phyloP scores from a whole-genome alignment of 352 stramenopile genomes.

The Globisporangium spinosum region DNA sequence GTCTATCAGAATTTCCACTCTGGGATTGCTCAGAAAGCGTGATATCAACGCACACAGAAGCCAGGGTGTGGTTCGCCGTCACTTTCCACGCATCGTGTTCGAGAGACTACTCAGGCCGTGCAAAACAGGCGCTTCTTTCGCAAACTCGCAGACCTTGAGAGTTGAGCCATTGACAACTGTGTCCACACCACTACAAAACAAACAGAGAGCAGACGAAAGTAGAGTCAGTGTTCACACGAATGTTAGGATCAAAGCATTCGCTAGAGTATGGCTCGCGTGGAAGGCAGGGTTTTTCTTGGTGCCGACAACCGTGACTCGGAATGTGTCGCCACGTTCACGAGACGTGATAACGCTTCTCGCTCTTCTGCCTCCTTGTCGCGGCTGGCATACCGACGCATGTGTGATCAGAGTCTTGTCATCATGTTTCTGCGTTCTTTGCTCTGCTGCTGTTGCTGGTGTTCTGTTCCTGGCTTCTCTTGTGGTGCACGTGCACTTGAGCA shows the following conservation, averaged over 20 bases:
- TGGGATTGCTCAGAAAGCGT: conserved; percentile 3
- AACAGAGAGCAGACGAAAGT: background rate
- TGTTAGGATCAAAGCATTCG: background rate
- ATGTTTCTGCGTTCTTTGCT: background rate
- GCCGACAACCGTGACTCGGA: conserved; percentile 16
- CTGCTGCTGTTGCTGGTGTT: background rate
- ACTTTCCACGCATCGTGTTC: conserved; percentile 44
- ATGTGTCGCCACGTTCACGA: background rate
- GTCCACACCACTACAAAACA: background rate
- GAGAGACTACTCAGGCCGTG: conserved; percentile 15
- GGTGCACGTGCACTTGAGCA: conserved; percentile 19
- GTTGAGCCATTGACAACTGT: background rate
- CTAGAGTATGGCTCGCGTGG: conserved; percentile 19
- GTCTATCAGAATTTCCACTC: background rate
- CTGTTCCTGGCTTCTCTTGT: conserved; percentile 11
- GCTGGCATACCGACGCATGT: background rate
- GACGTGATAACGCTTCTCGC: background rate
- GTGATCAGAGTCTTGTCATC: background rate
- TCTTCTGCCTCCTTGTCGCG: conserved; percentile 15
- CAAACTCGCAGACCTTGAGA: background rate
- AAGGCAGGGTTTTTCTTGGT: conserved; percentile 36
- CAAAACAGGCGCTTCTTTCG: background rate
- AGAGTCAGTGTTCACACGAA: background rate
- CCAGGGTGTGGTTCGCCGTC: conserved; percentile 47
- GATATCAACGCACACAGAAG: conserved; percentile 24